phyloP scores from a whole-genome alignment of 306 rosid genomes.

The Vigna reflexopilosa region DNA sequence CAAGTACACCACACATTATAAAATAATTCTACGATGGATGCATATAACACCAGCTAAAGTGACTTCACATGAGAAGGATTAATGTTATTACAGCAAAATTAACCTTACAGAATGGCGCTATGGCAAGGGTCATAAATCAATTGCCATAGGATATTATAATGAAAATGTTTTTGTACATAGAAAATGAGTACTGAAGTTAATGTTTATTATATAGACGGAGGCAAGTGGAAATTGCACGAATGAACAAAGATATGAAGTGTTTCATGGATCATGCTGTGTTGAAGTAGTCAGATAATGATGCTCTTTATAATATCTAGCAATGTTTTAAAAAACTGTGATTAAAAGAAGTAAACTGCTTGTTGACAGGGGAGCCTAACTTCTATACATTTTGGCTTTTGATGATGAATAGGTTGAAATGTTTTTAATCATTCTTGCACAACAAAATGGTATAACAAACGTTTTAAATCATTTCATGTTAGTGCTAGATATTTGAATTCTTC shows the following conservation, averaged over 20 bases:
- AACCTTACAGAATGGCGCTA: constrained; percentile 28
- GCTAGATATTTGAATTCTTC: no score
- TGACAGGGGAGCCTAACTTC: no score
- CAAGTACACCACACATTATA: neutral
- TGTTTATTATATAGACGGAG: neutral
- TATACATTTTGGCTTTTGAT: no score
- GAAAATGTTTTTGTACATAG: neutral
- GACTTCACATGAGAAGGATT: neutral
- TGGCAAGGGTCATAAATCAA: neutral
- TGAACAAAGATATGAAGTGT: neutral
- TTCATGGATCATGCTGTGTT: no score
- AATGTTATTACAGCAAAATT: neutral
- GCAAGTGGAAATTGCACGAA: neutral
- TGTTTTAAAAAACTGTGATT: no score
- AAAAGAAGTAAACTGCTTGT: no score
- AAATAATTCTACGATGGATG: neutral
- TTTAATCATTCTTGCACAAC: no score
- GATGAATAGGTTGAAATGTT: no score
- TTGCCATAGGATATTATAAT: neutral
- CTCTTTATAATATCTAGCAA: no score
- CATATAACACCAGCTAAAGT: neutral
- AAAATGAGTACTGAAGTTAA: neutral
- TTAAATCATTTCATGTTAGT: no score
- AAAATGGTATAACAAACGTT: no score
- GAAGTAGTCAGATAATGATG: no score